These are phyloP conservation scores for Metarhizium anisopliae DNA, from an alignment of 2,329 filamentous ascomycete species.

Conservation along the genomic window DNA sequence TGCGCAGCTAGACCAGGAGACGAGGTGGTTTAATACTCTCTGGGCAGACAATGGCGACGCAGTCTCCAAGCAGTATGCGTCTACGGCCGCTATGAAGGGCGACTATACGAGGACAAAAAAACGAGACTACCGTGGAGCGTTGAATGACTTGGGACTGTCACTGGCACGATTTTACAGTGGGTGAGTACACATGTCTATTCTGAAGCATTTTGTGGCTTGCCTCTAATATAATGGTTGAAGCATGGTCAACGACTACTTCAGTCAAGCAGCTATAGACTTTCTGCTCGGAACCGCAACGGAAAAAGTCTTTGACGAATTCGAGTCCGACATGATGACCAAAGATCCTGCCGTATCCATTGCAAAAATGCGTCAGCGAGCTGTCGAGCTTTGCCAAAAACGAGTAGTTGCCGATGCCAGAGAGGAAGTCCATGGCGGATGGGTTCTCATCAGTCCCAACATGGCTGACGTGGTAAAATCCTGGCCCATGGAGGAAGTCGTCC, in stretches of 20 bases:
- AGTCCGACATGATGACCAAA: slow-evolving; percentile 83
- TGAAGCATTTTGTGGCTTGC: not conserved
- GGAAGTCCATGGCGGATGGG: slow-evolving; percentile 85
- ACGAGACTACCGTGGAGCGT: slow-evolving; percentile 79
- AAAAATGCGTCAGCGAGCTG: slow-evolving; percentile 78
- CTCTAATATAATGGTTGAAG: slow-evolving; percentile 39
- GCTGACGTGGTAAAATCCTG: slow-evolving; percentile 60
- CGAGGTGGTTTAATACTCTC: slow-evolving; percentile 87
- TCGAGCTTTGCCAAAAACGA: slow-evolving; percentile 79
- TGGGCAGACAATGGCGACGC: slow-evolving; percentile 98
- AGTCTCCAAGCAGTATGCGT: slow-evolving; percentile 91
- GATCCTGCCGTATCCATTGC: slow-evolving; percentile 84
- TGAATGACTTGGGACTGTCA: slow-evolving; percentile 86
- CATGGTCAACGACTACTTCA: slow-evolving; percentile 96
- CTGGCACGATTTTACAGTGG: slow-evolving; percentile 66
- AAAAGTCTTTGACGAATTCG: slow-evolving; percentile 86
- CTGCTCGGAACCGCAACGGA: slow-evolving; percentile 80
- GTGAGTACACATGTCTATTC: slow-evolving; percentile 29
- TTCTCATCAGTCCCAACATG: slow-evolving; percentile 65
- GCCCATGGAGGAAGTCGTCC: slow-evolving; percentile 79
- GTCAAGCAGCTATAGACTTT: slow-evolving; percentile 91
- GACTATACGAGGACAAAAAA: slow-evolving; percentile 91
- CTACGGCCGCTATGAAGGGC: slow-evolving; percentile 89
- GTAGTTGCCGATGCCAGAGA: slow-evolving; percentile 78
- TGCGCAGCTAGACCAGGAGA: slow-evolving; percentile 66